Evolutionary conservation across 768 basidiomycete genomes (phyloP).

Genomic region (Boletellus ananas): DNA sequence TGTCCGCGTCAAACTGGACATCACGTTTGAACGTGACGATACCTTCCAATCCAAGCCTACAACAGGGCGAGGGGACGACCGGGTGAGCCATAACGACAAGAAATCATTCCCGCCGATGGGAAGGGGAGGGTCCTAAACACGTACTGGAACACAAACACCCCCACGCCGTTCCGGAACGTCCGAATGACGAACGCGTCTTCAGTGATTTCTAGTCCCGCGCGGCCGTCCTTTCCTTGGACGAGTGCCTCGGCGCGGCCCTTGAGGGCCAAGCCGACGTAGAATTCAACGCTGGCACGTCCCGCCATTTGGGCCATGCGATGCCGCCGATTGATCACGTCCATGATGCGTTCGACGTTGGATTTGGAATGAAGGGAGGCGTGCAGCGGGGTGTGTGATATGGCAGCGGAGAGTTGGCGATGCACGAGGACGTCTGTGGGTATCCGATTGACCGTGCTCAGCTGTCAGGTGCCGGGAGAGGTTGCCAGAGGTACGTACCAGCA

Average conservation of each 20-base stretch:
- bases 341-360: conserved; percentile 76
- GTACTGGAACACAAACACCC: conserved; percentile 94
- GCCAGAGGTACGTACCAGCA: conserved; percentile 56
- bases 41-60: conserved; percentile 89
- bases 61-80: background rate
- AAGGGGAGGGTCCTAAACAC: conserved; percentile 24
- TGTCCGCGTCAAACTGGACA: conserved; percentile 86
- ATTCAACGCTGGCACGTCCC: conserved; percentile 92
- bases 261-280: conserved; percentile 91
- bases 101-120: no score
- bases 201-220: conserved; percentile 39
- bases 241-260: conserved; percentile 54
- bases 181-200: conserved; percentile 94
- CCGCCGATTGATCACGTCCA: conserved; percentile 84
- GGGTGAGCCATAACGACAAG: background rate
- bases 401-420: conserved; percentile 89
- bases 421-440: conserved; percentile 74
- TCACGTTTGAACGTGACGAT: conserved; percentile 91
- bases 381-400: conserved; percentile 78
- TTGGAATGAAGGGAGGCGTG: conserved; percentile 89
- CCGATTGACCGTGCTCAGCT: background rate
- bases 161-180: conserved; percentile 90
- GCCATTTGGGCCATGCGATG: conserved; percentile 99
- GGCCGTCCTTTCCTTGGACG: conserved; percentile 32
- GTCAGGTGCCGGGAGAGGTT: background rate